Percentiles rank a stretch among this genome's conserved stretches.
Conservation (phyloP, 441 rosid species). For the Syzygium malaccense region DNA sequence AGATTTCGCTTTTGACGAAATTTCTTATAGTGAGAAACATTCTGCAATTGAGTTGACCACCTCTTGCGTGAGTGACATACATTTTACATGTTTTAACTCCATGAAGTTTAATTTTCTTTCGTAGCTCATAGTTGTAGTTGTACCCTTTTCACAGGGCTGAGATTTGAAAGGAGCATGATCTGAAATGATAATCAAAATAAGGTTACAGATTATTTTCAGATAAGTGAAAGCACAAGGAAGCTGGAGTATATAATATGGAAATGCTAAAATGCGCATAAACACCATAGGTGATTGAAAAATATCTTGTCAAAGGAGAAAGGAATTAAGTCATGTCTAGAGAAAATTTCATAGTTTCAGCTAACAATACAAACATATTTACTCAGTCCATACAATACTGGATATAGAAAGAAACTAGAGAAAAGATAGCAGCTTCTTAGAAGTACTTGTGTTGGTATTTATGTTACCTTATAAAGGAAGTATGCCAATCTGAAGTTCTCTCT, state of each 20-base stretch:
- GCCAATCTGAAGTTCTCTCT: background rate
- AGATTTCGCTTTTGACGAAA: background rate
- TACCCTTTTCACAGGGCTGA: background rate
- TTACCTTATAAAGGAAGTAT: background rate
- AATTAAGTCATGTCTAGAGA: background rate
- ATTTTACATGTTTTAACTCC: background rate
- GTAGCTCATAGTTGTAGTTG: background rate
- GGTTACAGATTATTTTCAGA: background rate
- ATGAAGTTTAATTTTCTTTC: background rate
- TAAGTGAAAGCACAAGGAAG: background rate
- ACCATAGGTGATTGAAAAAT: background rate
- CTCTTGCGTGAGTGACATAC: background rate
- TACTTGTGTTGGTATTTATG: background rate
- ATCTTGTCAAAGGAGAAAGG: background rate
- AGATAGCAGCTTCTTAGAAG: background rate
- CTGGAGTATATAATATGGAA: background rate
- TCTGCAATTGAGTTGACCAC: background rate
- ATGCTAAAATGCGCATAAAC: background rate
- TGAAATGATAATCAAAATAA: background rate
- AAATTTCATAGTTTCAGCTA: background rate
- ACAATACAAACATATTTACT: background rate
- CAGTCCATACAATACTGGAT: background rate
- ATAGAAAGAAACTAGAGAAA: background rate
- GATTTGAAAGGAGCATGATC: background rate
- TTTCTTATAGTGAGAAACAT: background rate